Percentiles rank a stretch among this genome's conserved stretches.
Conservation (phyloP, 2,329 filamentous ascomycete genomes). For the Claviceps maximensis region DNA sequence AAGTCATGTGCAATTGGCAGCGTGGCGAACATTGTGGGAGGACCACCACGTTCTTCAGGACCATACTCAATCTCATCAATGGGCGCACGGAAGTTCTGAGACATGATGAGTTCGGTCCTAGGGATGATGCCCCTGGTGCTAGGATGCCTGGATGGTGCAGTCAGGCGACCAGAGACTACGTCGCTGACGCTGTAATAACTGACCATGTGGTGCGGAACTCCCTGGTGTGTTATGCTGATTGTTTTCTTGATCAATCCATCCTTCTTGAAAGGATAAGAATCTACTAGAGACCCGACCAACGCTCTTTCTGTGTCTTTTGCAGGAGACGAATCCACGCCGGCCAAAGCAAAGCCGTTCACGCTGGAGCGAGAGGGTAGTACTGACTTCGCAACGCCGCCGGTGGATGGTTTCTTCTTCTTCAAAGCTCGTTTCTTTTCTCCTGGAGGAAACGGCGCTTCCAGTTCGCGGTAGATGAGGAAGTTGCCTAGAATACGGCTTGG, state of each 20-base stretch:
- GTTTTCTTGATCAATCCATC: conserved; percentile 85
- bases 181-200: conserved; percentile 80
- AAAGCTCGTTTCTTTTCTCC: conserved; percentile 77
- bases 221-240: conserved; percentile 64
- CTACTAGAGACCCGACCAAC: conserved; percentile 71
- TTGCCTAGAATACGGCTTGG: conserved; percentile 77
- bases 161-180: conserved; percentile 48
- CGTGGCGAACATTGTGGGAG: conserved; percentile 4
- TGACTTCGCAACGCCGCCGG: conserved; percentile 24
- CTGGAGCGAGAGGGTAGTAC: conserved; percentile 14
- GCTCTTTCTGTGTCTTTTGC: conserved; percentile 23
- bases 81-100: conserved; percentile 53
- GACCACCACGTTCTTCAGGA: conserved; percentile 4
- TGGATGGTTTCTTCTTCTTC: conserved; percentile 45
- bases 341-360: conserved; percentile 5
- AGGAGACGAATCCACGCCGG: neutral
- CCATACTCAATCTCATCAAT: conserved; percentile 44
- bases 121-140: conserved; percentile 31
- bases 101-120: conserved; percentile 42
- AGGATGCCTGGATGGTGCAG: conserved; percentile 40
- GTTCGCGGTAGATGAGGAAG: conserved; percentile 74
- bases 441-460: conserved; percentile 63
- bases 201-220: conserved; percentile 71
- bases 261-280: conserved; percentile 77
- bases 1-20: conserved; percentile 9